Conservation (phyloP, 169 alveolate species). For the Plasmodium vivax region DNA sequence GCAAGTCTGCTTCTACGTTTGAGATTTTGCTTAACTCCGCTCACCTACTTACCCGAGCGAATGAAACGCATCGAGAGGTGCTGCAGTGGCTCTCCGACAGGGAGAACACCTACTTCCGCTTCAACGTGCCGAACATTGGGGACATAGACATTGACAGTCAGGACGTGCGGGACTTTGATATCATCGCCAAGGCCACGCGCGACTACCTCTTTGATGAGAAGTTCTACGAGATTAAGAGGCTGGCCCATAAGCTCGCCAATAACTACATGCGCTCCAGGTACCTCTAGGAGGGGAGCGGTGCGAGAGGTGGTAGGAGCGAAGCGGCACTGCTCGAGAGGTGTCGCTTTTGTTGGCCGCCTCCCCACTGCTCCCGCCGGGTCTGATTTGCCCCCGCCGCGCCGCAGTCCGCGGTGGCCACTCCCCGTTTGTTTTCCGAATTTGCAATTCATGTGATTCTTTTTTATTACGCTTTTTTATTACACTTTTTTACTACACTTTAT, state of each 20-base stretch:
- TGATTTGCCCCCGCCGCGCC: not conserved
- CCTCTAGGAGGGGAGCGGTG: not conserved
- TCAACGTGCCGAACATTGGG: conserved; percentile 77
- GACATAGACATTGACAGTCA: conserved; percentile 74
- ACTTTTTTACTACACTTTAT: not conserved
- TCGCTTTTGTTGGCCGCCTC: not conserved
- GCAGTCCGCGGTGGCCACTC: not conserved
- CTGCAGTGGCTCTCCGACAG: conserved; percentile 69
- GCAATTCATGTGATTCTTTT: not conserved
- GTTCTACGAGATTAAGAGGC: conserved; percentile 61
- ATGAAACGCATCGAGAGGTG: conserved; percentile 75
- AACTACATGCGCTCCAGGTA: conserved; percentile 58
- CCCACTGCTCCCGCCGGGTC: too few relatives aligned
- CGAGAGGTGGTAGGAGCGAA: not conserved
- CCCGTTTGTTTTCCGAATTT: not conserved
- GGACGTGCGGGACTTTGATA: conserved; percentile 52
- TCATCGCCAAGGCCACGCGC: conserved; percentile 73
- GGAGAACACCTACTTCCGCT: conserved; percentile 74
- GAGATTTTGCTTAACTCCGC: conserved; percentile 68
- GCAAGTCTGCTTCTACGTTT: conserved; percentile 48
- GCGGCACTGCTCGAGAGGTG: not conserved
- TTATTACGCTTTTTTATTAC: not conserved
- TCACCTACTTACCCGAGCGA: conserved; percentile 72
- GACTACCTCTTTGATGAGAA: conserved; percentile 77
- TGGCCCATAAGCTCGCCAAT: conserved; percentile 74